A percentile compares a stretch with the other conserved stretches of the same genome.
Evolutionary conservation across 2,329 filamentous ascomycete genomes (phyloP).

Genomic region (Hymenoscyphus linearis): DNA sequence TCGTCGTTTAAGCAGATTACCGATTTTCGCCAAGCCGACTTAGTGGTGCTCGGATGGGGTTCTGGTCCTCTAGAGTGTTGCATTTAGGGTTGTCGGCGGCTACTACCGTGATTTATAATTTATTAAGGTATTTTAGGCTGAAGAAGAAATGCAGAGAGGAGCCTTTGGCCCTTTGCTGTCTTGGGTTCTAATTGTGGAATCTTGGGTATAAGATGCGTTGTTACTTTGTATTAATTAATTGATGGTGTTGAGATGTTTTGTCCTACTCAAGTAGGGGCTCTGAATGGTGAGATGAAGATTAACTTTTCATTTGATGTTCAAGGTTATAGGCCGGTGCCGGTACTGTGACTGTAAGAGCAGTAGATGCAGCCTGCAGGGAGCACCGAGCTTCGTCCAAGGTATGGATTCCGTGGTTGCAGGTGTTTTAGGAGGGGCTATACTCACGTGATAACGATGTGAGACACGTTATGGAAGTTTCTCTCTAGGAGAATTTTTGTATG

Average conservation of each 20-base stretch:
- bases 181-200: background rate
- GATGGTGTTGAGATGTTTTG: background rate
- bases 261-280: background rate
- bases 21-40: constrained; percentile 4
- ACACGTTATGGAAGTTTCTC: too few relatives aligned
- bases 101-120: background rate
- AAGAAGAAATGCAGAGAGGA: background rate
- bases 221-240: background rate
- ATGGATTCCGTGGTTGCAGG: too few relatives aligned
- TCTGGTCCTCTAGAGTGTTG: background rate
- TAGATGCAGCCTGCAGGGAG: too few relatives aligned
- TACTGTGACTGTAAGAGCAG: too few relatives aligned
- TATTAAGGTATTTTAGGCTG: background rate
- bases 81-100: background rate
- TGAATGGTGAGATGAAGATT: background rate
- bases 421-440: too few relatives aligned
- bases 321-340: too few relatives aligned
- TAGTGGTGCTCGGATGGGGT: constrained; percentile 1
- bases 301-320: background rate
- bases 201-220: background rate
- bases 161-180: too few relatives aligned
- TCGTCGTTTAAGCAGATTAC: constrained; percentile 4
- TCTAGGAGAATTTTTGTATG: too few relatives aligned
- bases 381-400: too few relatives aligned
- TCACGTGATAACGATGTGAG: too few relatives aligned